Conservation (phyloP, 371 early-diverging fungal species). For the Mycotypha africana region DNA sequence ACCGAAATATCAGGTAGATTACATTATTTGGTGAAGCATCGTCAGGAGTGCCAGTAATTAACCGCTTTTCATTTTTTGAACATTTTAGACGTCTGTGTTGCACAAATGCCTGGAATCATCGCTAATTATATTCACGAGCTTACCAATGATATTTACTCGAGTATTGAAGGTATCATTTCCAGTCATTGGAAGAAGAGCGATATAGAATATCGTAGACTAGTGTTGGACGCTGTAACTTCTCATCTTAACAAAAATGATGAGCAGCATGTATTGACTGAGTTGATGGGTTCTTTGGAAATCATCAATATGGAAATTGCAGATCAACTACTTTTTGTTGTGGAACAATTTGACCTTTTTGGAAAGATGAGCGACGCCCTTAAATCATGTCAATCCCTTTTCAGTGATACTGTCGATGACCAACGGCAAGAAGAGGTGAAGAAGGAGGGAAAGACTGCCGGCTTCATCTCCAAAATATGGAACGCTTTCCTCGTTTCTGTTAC, state of each 20-base stretch:
- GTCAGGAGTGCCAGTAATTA: too few species aligned
- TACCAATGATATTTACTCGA: slow-evolving; percentile 9
- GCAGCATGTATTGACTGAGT: slow-evolving; percentile 5
- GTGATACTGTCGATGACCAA: not conserved
- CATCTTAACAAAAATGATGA: slow-evolving; percentile 1
- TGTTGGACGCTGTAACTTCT: slow-evolving; percentile 7
- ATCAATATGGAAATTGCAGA: slow-evolving; percentile 17
- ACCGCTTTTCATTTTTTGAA: too few species aligned
- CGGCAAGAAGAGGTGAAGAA: not conserved
- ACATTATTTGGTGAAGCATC: too few species aligned
- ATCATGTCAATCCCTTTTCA: slow-evolving; percentile 9
- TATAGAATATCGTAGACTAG: slow-evolving; percentile 3
- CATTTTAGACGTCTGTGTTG: slow-evolving; percentile 13
- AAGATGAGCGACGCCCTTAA: slow-evolving; percentile 1
- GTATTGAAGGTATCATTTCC: slow-evolving; percentile 1
- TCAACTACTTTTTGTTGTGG: not conserved
- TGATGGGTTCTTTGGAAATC: slow-evolving; percentile 3
- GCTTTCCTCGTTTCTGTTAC: slow-evolving; percentile 4
- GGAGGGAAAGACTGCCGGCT: not conserved
- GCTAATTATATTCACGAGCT: slow-evolving; percentile 21
- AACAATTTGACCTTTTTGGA: slow-evolving; percentile 4
- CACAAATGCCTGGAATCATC: slow-evolving; percentile 24
- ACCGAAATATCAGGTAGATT: too few species aligned
- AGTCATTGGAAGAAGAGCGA: slow-evolving; percentile 4
- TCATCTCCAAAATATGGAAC: slow-evolving; percentile 6